Evolutionary conservation across 1,284 basidiomycete genomes (phyloP), one percentile per base, ranked within the genome.

Genomic region (Ganoderma lucidum): DNA sequence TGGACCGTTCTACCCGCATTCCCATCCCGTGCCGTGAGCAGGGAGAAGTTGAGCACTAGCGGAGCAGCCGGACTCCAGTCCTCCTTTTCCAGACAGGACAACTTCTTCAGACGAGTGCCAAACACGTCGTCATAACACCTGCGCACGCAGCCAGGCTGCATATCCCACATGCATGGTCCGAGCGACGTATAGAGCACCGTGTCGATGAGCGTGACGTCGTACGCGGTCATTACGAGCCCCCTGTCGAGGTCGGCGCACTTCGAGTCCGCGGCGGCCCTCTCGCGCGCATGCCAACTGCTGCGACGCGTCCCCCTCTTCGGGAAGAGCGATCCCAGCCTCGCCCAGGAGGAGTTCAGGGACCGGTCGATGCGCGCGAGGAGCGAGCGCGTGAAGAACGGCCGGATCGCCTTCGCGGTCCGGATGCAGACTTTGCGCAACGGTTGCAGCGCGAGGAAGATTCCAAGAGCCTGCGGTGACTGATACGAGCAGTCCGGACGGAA

Each of bases 381-480:
- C 10, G 48, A 51, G 23, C 48, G 48, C 28, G 48, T 58, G 53
- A 56, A 64, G 63, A 56, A 64, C 9, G 63, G 63, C 3, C 41
- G 28, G 51, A 41, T 32, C n/a, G 63, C 28, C 41, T 58, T 71
- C 64, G 41, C 58, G 41, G 65, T 64, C 63, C 53, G 65, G 56
- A 63, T 59, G 14, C 55, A 41, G 39, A 58, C 17, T 28, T 60
- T 37, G 39, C 56, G 53, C 4, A 45, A 14, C 2, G 58, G 56
- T 30, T 63, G 65, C 6, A 67, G 19, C 23, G 58, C 48, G 28
- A 70, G 35, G 59, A 69, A 64, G 58, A 74, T 62, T 32, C 65
- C 68, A 63, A 75, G 75, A 2, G 78, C 70, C 65, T 78, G 77
- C 1, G 78, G 78, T 4, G 77, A 76, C 63, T 76, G 76, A 71